A percentile compares a stretch with the other conserved stretches of the same genome.
Conservation (phyloP, 2,329 filamentous ascomycete species). For the Cyphellophora attinorum region DNA sequence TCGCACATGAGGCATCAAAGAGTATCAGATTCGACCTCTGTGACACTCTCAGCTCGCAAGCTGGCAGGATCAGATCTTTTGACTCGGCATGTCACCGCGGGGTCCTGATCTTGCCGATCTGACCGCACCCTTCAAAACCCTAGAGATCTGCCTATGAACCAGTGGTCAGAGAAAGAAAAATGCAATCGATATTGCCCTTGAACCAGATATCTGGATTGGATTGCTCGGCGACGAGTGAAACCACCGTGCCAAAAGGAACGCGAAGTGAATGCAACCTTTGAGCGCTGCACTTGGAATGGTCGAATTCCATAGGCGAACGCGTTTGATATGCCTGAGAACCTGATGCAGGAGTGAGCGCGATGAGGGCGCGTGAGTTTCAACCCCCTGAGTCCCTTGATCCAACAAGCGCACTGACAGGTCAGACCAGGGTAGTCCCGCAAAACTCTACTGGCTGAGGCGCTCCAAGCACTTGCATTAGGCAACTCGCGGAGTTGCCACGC, state of each 20-base stretch:
- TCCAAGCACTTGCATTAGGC: background rate
- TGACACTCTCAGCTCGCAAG: too few species aligned
- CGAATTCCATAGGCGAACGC: background rate
- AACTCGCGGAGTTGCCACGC: background rate
- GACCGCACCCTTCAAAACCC: too few species aligned
- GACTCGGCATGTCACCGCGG: too few species aligned
- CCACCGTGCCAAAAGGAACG: background rate
- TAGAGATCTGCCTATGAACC: too few species aligned
- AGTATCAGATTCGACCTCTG: too few species aligned
- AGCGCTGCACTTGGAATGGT: background rate
- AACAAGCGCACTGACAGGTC: background rate
- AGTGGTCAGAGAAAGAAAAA: too few species aligned
- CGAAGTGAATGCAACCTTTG: background rate
- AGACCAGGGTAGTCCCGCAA: background rate
- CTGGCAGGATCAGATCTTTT: too few species aligned
- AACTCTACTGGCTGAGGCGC: too few species aligned
- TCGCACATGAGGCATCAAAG: too few species aligned
- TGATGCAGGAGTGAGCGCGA: background rate
- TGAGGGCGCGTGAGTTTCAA: slow-evolving; percentile 1
- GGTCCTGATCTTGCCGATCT: too few species aligned
- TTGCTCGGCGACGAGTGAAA: background rate
- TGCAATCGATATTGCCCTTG: too few species aligned
- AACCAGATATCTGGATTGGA: too few species aligned
- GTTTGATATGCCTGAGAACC: background rate
- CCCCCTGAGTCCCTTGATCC: background rate